These are phyloP conservation scores for Trifolium pratense DNA, from an alignment of 306 rosid genomes.

Conservation along the genomic window DNA sequence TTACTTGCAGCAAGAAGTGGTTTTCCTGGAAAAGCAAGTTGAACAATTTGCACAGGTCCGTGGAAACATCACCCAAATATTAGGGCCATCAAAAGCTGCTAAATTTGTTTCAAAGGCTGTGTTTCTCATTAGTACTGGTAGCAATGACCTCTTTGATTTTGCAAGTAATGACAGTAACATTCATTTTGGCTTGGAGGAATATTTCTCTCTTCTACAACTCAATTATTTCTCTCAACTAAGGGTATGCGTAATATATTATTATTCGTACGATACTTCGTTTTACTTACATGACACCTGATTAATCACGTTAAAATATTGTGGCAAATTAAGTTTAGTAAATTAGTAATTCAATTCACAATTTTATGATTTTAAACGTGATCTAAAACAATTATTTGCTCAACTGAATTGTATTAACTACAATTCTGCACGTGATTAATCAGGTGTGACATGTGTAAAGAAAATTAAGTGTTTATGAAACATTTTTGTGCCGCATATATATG, in stretches of 20 bases:
- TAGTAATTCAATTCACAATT: too few relatives aligned
- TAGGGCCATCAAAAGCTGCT: conserved; percentile 40
- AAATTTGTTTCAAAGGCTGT: conserved; percentile 43
- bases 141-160: conserved; percentile 58
- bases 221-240: conserved; percentile 35
- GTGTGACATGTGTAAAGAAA: too few relatives aligned
- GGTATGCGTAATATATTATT: conserved; percentile 40
- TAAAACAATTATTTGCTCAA: too few relatives aligned
- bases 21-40: conserved; percentile 48
- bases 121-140: conserved; percentile 56
- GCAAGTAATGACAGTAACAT: conserved; percentile 11
- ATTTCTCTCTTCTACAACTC: conserved; percentile 17
- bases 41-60: conserved; percentile 49
- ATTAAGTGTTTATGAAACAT: too few relatives aligned
- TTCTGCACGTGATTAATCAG: too few relatives aligned
- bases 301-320: too few relatives aligned
- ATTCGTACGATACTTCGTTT: too few relatives aligned
- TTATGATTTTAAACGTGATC: too few relatives aligned
- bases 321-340: too few relatives aligned
- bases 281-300: too few relatives aligned
- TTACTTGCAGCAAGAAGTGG: conserved; percentile 50
- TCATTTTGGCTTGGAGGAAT: background rate
- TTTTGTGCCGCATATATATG: too few relatives aligned
- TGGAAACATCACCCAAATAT: conserved; percentile 24
- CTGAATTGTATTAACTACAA: too few relatives aligned